Evolutionary conservation across 306 rosid genomes (phyloP), one percentile per base, ranked within the genome.

Genomic region (Elaeagnus macrophylla): DNA sequence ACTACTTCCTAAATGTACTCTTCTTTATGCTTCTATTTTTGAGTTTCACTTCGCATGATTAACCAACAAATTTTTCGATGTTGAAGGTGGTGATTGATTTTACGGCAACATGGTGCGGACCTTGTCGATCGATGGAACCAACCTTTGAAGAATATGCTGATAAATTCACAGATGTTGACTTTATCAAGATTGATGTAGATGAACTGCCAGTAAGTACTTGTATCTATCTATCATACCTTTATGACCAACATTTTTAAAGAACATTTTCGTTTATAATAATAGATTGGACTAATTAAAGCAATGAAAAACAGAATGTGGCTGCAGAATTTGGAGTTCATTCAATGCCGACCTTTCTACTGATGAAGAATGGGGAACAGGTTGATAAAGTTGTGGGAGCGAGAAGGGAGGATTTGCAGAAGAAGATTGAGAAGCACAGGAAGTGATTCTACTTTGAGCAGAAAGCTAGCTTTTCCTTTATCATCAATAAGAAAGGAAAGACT

Each of bases 321-420:
- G 60, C 54, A 46, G 71, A 69, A 56, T 73, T 53, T 42, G 69
- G 69, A 11, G 83, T 77, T 61, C 57, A 69, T 41, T 64, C 77
- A 67, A 39, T 83, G 74, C 86, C 90, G 57, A 61, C 86, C 36
- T 77, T 83, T 72, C 0, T 77, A 64, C 73, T 83, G 35, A 10
- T 83, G 1, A 83, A 81, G 83, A 81, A 68, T 25, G 95, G 95
- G 11, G 69, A 63, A 36, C 76, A 73, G 10, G 47, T 64, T 10
- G 94, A 83, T 14, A 89, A 13, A 71, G 79, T 75, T 50, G 78
- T 65, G 6, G 97, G 95, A 16, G 83, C 76, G 10, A 83, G 61
- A 55, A 83, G 76, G 60, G 94, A 85, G 15, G 94, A 83, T 38
- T 88, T 89, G 16, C 70, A 69, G 49, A 67, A 60, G 59, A 75